Conservation (phyloP, 2,329 filamentous ascomycete genomes). For the Tolypocladium endophyticum region DNA sequence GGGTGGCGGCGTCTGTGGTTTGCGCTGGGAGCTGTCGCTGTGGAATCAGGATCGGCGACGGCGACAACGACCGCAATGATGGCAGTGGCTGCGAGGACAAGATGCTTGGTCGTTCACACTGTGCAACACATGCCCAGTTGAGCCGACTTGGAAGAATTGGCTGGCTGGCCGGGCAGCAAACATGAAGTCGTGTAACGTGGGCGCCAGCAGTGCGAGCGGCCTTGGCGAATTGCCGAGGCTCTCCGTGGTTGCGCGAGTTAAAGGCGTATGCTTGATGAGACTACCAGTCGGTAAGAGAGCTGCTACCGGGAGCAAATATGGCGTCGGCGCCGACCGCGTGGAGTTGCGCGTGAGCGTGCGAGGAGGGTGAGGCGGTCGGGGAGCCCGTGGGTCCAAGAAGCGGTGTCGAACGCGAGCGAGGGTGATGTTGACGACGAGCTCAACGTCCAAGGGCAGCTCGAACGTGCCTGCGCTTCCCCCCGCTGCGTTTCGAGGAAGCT, state of each 20-base stretch:
- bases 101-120: neutral
- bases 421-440: neutral
- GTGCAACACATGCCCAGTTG: neutral
- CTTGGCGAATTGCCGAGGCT: neutral
- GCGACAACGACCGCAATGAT: neutral
- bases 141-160: neutral
- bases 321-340: neutral
- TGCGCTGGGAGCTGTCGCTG: neutral
- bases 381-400: neutral
- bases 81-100: neutral
- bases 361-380: neutral
- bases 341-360: neutral
- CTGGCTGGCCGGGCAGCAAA: neutral
- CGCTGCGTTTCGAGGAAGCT: neutral
- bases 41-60: neutral
- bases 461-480: neutral
- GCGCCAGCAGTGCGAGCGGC: neutral
- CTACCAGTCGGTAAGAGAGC: neutral
- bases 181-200: neutral
- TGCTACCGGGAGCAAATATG: neutral
- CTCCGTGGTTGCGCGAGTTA: neutral
- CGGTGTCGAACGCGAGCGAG: neutral
- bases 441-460: neutral
- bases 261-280: no score
- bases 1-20: neutral